Base-by-base conservation (phyloP, 306 rosid genomes). In the Casuarina cunninghamiana region DNA sequence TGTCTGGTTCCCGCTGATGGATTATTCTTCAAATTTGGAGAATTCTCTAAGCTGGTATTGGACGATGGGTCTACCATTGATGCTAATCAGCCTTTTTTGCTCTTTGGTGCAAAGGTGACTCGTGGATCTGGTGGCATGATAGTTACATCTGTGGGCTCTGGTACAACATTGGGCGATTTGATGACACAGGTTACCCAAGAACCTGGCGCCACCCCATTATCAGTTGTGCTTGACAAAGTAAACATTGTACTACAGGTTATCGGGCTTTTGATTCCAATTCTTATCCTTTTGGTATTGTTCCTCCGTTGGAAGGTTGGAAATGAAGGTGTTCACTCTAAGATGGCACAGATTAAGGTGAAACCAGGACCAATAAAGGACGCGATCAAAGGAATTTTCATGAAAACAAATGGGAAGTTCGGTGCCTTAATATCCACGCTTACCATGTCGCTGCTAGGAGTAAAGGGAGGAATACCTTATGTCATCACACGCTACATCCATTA, bases 1-100 rank as follows among this genome's bases (percentile, higher is more conserved):
- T 49, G n/a, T 81, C 21, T 5, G 3, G 58, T 80, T 37, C 84
- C 79, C 8, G 77, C 57, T 8, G 84, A 80, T 50, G 84, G 84
- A 15, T 57, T 75, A 39, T 70, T 80, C 3, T 21, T 80, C 49
- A 45, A 6, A 53, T 50, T 11, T 2, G 84, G 80, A 38, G 60
- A 81, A 2, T 58, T 5, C 19, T 17, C 50, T 0, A 53, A 48
- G n/a, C 42, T 49, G 41, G 39, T 60, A 68, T 53, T 68, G 41
- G 83, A 69, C 9, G 26, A n/a, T 32, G 35, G n/a, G 2, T 19
- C 74, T 5, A 58, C 50, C 13, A 16, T 51, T 13, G 61, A 81
- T 43, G 70, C 65, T 3, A 54, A 37, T 5, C 39, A 67, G 17
- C 84, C 84, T 1, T 81, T 53, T 76, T 16, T 81, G 8, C 67